Percentiles rank a stretch among this genome's conserved stretches.
These are phyloP conservation scores for Penicillium verhagenii DNA, from an alignment of 495 filamentous ascomycete genomes.

Conservation along the genomic window DNA sequence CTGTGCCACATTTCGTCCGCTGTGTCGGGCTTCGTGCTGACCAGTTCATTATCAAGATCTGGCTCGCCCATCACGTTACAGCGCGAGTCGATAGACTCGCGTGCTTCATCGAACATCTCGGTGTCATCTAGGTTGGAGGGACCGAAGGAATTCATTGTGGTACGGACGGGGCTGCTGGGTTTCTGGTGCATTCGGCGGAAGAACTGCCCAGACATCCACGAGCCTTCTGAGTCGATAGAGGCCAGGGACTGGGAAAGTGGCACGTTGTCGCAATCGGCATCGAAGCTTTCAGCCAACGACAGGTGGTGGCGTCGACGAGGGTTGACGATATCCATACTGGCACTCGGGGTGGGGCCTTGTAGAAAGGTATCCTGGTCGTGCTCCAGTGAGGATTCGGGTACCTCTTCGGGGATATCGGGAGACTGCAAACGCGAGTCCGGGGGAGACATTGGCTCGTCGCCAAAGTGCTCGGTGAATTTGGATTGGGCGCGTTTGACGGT, in stretches of 20 bases:
- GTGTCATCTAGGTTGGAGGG: conserved; percentile 9
- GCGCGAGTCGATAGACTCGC: conserved; percentile 26
- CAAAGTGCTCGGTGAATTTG: conserved; percentile 90
- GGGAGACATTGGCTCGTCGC: conserved; percentile 77
- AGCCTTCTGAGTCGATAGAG: conserved; percentile 86
- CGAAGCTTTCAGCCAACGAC: conserved; percentile 40
- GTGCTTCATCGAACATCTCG: conserved; percentile 30
- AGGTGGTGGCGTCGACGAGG: conserved; percentile 27
- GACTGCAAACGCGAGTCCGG: conserved; percentile 79
- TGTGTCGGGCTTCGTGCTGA: conserved; percentile 21
- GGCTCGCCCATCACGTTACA: conserved; percentile 36
- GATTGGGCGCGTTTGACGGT: conserved; percentile 76
- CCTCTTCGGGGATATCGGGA: conserved; percentile 41
- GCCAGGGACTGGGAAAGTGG: conserved; percentile 71
- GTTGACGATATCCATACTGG: conserved; percentile 31
- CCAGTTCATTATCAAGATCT: conserved; percentile 25
- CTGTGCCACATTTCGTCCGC: conserved; percentile 49
- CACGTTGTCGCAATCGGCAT: conserved; percentile 35
- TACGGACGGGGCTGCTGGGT: conserved; percentile 40
- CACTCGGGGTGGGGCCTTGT: conserved; percentile 23
- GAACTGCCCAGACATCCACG: conserved; percentile 81
- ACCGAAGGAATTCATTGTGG: conserved; percentile 46
- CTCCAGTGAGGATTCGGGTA: conserved; percentile 25
- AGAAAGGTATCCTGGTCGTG: conserved; percentile 22
- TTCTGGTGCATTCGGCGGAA: conserved; percentile 52